These are phyloP conservation scores for Kipferlia bialata DNA, from an alignment of 78 protist species.

Conservation along the genomic window DNA sequence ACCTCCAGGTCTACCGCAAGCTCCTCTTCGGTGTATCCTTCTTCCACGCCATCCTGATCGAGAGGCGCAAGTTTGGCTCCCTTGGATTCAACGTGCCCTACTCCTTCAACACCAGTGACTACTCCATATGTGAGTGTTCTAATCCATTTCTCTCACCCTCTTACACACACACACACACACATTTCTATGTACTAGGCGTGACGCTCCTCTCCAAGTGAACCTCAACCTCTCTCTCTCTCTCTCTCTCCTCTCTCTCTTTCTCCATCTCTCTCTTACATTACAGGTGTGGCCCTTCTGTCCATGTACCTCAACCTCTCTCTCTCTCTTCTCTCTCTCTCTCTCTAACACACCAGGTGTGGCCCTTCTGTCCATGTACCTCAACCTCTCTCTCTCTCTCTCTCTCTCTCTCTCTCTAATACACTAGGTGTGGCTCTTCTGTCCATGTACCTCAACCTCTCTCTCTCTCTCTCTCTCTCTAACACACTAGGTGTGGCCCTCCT, in stretches of 20 bases:
- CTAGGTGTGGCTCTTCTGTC: constrained; percentile 64
- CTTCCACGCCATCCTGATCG: constrained; percentile 42
- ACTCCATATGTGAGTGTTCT: too few species aligned
- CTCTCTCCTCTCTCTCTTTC: too few species aligned
- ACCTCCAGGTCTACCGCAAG: constrained; percentile 1
- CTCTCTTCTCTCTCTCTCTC: too few species aligned
- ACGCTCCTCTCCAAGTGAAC: too few species aligned
- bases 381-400: constrained; percentile 49
- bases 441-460: too few species aligned
- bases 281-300: too few species aligned
- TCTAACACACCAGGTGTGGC: constrained; percentile 78
- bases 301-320: too few species aligned
- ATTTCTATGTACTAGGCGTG: background rate
- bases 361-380: constrained; percentile 51
- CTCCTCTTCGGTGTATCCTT: constrained; percentile 14
- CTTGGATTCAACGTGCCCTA: constrained; percentile 43
- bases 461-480: too few species aligned
- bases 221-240: too few species aligned
- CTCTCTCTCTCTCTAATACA: constrained; percentile 62
- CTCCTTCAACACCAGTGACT: constrained; percentile 40
- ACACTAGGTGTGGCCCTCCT: constrained; percentile 39
- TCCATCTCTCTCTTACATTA: too few species aligned
- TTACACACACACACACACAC: background rate
- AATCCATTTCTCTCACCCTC: too few species aligned
- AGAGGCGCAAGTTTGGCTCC: constrained; percentile 67